Evolutionary conservation across 805 yeast species (phyloP), one percentile per base, ranked within the genome.

Genomic region (Starmera pachycereana): DNA sequence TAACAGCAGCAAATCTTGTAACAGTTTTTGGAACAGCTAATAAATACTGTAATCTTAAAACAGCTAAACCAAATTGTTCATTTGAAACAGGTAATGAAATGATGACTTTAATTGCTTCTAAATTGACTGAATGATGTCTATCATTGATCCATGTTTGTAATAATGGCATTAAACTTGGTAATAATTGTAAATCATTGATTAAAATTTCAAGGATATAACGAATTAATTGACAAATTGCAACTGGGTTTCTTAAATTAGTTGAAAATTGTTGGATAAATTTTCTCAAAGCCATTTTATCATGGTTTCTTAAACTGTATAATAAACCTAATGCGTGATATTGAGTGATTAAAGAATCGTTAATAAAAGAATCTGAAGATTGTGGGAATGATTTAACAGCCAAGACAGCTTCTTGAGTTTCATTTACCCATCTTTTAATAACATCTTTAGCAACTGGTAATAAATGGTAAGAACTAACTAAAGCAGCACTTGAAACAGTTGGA

Each of bases 251-350:
- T 54, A 92, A 67, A 19, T 75, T 66, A 36, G 74, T 74, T 29
- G 74, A 62, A 52, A 84, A 76, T 44, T 86, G 85, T 53, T 88
- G 86, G 53, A 89, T 81, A 68, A 92, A 69, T 62, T 90, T 90
- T 72, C 86, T 74, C 53, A 92, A 68, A 2, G 97, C 95, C 90
- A 92, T 87, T 52, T 83, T 81, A 58, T 92, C 98, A 60, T 83
- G 95, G 53, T 81, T 81, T 60, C 94, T 78, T 61, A 92, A 72
- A 51, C 84, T 83, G 60, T 88, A 89, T 51, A 94, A 66, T 52
- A 92, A 71, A 19, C 96, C 97, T 50, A 92, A 69, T 3, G 98
- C 97, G 61, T 92, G 97, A 64, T 90, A 92, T 68, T 92, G 97
- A 43, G 95, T 74, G 70, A 86, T 81, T 61, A 73, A 78, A 16